These are phyloP conservation scores for Arachis monticola DNA, from an alignment of 331 rosid genomes.

Conservation along the genomic window DNA sequence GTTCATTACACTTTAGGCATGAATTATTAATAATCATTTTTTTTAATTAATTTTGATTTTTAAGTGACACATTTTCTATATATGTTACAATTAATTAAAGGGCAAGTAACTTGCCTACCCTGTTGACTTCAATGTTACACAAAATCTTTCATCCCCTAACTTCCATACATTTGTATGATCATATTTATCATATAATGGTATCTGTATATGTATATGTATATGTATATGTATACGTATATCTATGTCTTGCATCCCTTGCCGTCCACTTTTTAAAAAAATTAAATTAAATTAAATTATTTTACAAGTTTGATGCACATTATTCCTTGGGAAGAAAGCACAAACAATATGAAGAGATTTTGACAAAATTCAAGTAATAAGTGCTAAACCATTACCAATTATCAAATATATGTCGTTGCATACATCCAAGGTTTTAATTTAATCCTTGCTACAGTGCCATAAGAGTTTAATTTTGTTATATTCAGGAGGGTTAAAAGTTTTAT, in stretches of 20 bases:
- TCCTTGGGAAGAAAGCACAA: slow-evolving; percentile 30
- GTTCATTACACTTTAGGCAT: slow-evolving; percentile 21
- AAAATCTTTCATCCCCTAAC: slow-evolving; percentile 4
- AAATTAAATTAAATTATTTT: neutral
- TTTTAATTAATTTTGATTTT: neutral
- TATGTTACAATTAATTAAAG: slow-evolving; percentile 28
- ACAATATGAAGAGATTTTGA: slow-evolving; percentile 1
- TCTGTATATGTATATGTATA: no score
- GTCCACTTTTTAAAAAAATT: slow-evolving; percentile 30
- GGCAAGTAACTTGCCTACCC: slow-evolving; percentile 58
- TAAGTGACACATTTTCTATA: neutral
- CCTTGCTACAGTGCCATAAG: neutral
- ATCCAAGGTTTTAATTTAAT: slow-evolving; percentile 29
- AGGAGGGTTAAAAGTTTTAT: no score
- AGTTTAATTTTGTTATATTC: no score
- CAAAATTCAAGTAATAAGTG: slow-evolving; percentile 21
- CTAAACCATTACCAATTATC: slow-evolving; percentile 40
- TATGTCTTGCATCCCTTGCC: slow-evolving; percentile 38
- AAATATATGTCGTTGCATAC: slow-evolving; percentile 30
- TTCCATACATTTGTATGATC: neutral
- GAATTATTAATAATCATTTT: slow-evolving; percentile 14
- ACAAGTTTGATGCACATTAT: slow-evolving; percentile 33
- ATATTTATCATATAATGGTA: no score
- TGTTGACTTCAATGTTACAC: slow-evolving; percentile 49
- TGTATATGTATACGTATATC: neutral